Base-by-base conservation (phyloP, 2,329 filamentous ascomycete species). In the Mollisia scopiformis region DNA sequence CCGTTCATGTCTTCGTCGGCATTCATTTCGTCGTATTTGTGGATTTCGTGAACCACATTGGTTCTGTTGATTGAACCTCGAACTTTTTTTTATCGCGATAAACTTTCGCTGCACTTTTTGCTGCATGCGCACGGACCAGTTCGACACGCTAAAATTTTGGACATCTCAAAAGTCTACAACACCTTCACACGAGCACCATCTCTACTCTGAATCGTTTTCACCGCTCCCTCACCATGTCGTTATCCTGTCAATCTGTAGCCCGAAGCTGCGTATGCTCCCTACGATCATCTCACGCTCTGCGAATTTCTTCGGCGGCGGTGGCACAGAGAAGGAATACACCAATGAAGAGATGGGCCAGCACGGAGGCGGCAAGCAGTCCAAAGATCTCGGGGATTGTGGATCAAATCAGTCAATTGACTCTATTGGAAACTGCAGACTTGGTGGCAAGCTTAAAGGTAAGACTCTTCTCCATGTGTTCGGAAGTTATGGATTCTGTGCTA, bases 351-450 rank as follows among this genome's bases (percentile, higher is more conserved):
- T 93, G 92, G 90, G 91, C 95, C 79, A 94, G 92, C 65, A 93
- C 92, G 71, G 90, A 93, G 72, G 87, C 82, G 59, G 76, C 85
- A 71, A 78, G 82, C 64, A 96, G 91, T 80, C 93, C 95, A 66
- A 99, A 99, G 86, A 97, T 99, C 73, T 79, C 88, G 71, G 87
- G 86, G 62, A 99, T 99, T 74, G 95, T 99, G 74, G 93, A 99
- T 77, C 93, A 99, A 80, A 99, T 99, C 78, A 96, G 94, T 80
- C 89, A 95, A 86, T 89, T 99, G 85, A 99, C 93, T 47, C 84
- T 99, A 61, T 82, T 99, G 72, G 96, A 99, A 85, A 99, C 95
- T 39, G 94, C 96, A 61, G 95, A 98, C 76, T 84, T 99, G 62
- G 95, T 99, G 57, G 88, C 93, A 57, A 92, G 88, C 78, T 83